Conservation (phyloP, 306 rosid genomes). For the Fagus sylvatica region DNA sequence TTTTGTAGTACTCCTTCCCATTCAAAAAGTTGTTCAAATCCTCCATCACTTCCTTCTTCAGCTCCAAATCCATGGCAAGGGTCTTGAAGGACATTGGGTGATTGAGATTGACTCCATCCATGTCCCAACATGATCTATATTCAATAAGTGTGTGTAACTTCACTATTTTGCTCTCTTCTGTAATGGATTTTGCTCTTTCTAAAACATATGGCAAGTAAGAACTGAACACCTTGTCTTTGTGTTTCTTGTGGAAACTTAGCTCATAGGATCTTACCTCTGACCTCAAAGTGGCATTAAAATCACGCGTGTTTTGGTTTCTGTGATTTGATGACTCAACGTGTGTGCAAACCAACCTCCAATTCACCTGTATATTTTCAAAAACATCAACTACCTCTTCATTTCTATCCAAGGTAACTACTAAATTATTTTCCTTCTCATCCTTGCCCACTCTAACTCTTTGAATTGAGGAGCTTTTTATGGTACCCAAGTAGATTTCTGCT, state of each 20-base stretch:
- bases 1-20: slow-evolving; percentile 25
- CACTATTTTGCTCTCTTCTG: slow-evolving; percentile 22
- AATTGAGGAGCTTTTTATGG: slow-evolving; percentile 11
- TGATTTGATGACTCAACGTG: not conserved
- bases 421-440: not conserved
- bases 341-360: slow-evolving; percentile 29
- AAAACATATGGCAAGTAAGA: slow-evolving; percentile 31
- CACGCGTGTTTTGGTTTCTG: not conserved
- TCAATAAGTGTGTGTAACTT: slow-evolving; percentile 14
- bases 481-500: slow-evolving; percentile 24
- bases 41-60: slow-evolving; percentile 32
- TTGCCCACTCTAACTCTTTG: slow-evolving; percentile 26
- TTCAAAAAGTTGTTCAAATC: slow-evolving; percentile 35
- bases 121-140: not conserved
- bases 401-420: slow-evolving; percentile 24
- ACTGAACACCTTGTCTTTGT: slow-evolving; percentile 17
- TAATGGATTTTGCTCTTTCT: slow-evolving; percentile 27
- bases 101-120: slow-evolving; percentile 13
- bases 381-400: slow-evolving; percentile 26
- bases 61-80: slow-evolving; percentile 29
- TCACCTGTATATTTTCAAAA: slow-evolving; percentile 26
- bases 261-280: not conserved
- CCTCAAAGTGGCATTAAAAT: not conserved
- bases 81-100: slow-evolving; percentile 32
- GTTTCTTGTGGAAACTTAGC: slow-evolving; percentile 25